Conservation (phyloP, 441 rosid genomes). For the Gossypium aridum region DNA sequence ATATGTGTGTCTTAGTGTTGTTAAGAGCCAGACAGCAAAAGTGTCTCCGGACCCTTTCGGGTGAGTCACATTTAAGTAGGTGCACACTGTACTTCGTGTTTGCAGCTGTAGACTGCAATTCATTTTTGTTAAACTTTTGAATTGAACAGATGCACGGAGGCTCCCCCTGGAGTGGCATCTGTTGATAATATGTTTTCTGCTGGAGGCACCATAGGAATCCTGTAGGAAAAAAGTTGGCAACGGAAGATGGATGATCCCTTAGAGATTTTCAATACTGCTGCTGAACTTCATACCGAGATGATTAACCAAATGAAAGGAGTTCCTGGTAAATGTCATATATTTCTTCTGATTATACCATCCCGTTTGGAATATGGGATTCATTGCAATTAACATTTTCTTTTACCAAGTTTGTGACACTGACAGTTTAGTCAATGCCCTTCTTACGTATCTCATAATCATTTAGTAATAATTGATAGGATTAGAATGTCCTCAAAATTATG, state of each 20-base stretch:
- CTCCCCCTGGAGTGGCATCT: constrained; percentile 94
- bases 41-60: not conserved
- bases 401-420: not conserved
- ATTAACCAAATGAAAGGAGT: constrained; percentile 98
- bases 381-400: not conserved
- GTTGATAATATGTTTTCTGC: constrained; percentile 96
- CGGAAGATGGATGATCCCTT: constrained; percentile 98
- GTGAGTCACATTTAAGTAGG: not conserved
- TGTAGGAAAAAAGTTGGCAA: constrained; percentile 93
- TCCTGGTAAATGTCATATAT: constrained; percentile 56
- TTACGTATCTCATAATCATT: not conserved
- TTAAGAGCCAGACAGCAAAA: constrained; percentile 27
- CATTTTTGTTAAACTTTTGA: constrained; percentile 3
- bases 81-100: not conserved
- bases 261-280: constrained; percentile 74
- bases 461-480: not conserved
- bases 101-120: not conserved
- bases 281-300: constrained; percentile 83
- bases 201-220: constrained; percentile 99
- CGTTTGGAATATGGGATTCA: not conserved
- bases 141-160: constrained; percentile 84
- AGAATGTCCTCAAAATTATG: not conserved
- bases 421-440: not conserved
- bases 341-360: not conserved
- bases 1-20: not conserved